Evolutionary conservation across 2,329 filamentous ascomycete species (phyloP), one percentile per base, ranked within the genome.

Genomic region (Colletotrichum eremochloae): DNA sequence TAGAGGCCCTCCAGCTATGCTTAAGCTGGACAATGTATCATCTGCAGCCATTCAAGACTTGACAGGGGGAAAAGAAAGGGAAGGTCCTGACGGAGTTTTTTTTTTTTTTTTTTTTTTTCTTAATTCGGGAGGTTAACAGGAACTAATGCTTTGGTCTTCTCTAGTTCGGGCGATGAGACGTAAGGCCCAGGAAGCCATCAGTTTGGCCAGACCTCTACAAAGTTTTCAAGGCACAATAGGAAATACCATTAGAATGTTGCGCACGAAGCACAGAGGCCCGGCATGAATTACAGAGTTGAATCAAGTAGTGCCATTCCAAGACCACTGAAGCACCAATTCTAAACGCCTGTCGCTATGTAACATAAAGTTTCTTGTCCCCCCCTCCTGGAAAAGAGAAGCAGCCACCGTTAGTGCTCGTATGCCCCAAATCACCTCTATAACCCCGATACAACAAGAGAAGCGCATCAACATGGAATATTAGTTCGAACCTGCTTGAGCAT

Each of bases 271-370:
- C 42, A 36, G 33, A 18, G 4, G 14, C 15, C 44, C 9, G 5
- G 6, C 14, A 36, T 8, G 18, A 3, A 15, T 33, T 2, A 5
- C 29, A 56, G 63, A 62, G 46, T 67, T 50, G 55, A 48, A 40
- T 36, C n/a, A 48, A 15, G 31, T 42, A 48, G 58, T 60, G 42
- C 15, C 29, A n/a, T 48, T 42, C 5, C n/a, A 24, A 55, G 24
- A 9, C 33, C 53, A 63, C 52, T 36, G 29, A 71, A 67, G 46
- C 50, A 67, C 53, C 42, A 62, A 65, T 52, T 53, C 62, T 48
- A 65, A 58, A 74, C 72, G 72, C 72, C 72, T 57, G n/a, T 33
- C 72, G 72, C 68, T 74, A 74, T 74, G 72, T 64, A 68, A 65
- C 52, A 24, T 40, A 70, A 18, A 15, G 31, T 48, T 36, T 56